Conservation (phyloP, 805 yeast genomes). For the Metschnikowia noctiluminum region DNA sequence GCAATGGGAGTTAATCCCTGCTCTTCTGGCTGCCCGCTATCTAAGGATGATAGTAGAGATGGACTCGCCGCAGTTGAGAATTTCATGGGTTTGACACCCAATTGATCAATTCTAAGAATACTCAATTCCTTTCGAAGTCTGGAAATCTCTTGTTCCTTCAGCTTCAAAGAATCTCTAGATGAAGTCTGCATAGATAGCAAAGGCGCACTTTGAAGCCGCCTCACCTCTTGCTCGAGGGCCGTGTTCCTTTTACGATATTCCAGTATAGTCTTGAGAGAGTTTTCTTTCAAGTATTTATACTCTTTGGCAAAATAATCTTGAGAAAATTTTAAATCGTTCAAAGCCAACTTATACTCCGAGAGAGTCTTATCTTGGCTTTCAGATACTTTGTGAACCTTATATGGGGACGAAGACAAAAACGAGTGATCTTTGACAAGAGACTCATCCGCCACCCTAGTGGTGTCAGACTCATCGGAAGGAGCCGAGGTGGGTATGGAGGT, state of each 20-base stretch:
- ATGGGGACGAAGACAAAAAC: slow-evolving; percentile 25
- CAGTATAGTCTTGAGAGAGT: slow-evolving; percentile 50
- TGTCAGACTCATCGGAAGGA: slow-evolving; percentile 2
- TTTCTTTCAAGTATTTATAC: slow-evolving; percentile 61
- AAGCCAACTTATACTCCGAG: slow-evolving; percentile 51
- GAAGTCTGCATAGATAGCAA: not conserved
- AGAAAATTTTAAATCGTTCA: slow-evolving; percentile 66
- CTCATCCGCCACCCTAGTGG: slow-evolving; percentile 13
- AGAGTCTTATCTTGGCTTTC: slow-evolving; percentile 17
- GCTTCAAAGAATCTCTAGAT: slow-evolving; percentile 11
- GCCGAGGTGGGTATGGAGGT: slow-evolving; percentile 6
- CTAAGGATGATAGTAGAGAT: slow-evolving; percentile 13
- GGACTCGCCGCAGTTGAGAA: slow-evolving; percentile 1
- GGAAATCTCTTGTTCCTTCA: slow-evolving; percentile 39
- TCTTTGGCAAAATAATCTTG: slow-evolving; percentile 67
- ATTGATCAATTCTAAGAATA: slow-evolving; percentile 41
- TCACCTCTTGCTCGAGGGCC: slow-evolving; percentile 50
- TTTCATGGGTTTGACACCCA: slow-evolving; percentile 30
- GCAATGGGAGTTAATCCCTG: slow-evolving; percentile 14
- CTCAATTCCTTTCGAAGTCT: slow-evolving; percentile 45
- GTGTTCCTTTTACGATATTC: slow-evolving; percentile 50
- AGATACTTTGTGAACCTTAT: slow-evolving; percentile 12
- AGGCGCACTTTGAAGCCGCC: slow-evolving; percentile 11
- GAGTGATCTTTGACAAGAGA: slow-evolving; percentile 29
- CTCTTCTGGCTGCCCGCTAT: slow-evolving; percentile 15